A percentile compares a stretch with the other conserved stretches of the same genome.
phyloP scores from a whole-genome alignment of 225 moss, liverwort and hornwort genomes.

The Pleurozium schreberi region DNA sequence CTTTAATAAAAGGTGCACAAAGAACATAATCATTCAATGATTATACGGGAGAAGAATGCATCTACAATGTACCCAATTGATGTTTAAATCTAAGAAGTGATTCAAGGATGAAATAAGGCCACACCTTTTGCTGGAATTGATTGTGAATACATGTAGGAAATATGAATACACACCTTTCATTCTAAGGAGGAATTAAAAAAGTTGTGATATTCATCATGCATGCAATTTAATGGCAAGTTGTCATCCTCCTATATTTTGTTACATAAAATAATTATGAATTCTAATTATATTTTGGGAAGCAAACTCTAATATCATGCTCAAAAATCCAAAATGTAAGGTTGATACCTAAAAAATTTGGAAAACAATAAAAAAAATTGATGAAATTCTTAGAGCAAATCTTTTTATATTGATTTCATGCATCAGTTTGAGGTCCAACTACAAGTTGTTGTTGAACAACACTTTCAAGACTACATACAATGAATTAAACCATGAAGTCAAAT shows the following conservation, averaged over 20 bases:
- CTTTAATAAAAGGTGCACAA: not conserved
- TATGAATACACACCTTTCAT: not conserved
- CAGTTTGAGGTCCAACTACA: not conserved
- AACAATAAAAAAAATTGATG: not conserved
- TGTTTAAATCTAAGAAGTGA: not conserved
- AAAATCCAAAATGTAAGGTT: not conserved
- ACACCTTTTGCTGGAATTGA: not conserved
- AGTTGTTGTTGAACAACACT: not conserved
- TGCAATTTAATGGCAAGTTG: not conserved
- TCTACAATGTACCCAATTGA: not conserved
- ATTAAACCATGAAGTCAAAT: not conserved
- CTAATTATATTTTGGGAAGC: not conserved
- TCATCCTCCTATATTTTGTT: rapidly evolving
- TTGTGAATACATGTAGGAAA: not conserved
- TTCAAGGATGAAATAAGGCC: not conserved
- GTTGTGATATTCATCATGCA: rapidly evolving
- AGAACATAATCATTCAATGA: not conserved
- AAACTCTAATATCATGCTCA: not conserved
- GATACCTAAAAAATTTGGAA: not conserved
- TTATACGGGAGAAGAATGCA: not conserved
- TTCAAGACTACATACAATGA: not conserved
- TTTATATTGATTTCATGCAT: rapidly evolving
- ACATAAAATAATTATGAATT: not conserved
- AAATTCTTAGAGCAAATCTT: too few species aligned
- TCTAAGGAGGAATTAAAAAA: not conserved